Conservation (phyloP, 495 filamentous ascomycete species). For the Podospora appendiculata region DNA sequence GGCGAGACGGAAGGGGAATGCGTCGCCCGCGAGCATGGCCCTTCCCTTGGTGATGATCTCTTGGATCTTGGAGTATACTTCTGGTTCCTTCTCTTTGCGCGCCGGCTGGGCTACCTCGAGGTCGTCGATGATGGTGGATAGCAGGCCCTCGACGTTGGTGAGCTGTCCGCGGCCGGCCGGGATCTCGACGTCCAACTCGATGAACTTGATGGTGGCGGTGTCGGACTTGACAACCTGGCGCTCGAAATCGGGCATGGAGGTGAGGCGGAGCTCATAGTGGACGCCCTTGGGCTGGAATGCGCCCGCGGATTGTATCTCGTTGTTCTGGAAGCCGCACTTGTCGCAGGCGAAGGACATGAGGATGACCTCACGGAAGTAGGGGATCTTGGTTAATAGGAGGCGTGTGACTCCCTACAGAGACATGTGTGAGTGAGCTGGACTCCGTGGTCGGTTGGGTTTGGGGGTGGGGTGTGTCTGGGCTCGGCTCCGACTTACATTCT, state of each 20-base stretch:
- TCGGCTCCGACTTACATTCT: conserved; percentile 54
- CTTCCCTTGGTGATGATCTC: conserved; percentile 61
- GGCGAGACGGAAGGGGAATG: conserved; percentile 79
- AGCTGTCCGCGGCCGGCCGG: conserved; percentile 82
- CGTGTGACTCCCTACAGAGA: conserved; percentile 65
- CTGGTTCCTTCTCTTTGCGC: conserved; percentile 64
- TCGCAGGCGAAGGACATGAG: conserved; percentile 93
- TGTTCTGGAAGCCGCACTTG: conserved; percentile 81
- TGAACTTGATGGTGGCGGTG: conserved; percentile 68
- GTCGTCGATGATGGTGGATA: conserved; percentile 66
- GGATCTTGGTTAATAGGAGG: conserved; percentile 81
- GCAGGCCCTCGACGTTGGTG: conserved; percentile 84
- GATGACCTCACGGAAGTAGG: conserved; percentile 93
- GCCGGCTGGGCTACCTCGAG: conserved; percentile 66
- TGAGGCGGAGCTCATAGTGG: conserved; percentile 69
- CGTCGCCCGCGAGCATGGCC: conserved; percentile 63
- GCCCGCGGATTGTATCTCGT: conserved; percentile 83
- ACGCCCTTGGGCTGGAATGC: conserved; percentile 82
- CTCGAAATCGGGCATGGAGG: conserved; percentile 61
- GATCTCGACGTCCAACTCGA: conserved; percentile 84
- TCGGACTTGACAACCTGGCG: conserved; percentile 90
- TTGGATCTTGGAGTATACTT: conserved; percentile 67
- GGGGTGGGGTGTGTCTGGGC: background rate
- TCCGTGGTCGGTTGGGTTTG: background rate
- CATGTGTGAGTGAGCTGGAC: background rate